A percentile compares a stretch with the other conserved stretches of the same genome.
These are phyloP conservation scores for Linum tenue DNA, from an alignment of 345 rosid genomes.

Conservation along the genomic window DNA sequence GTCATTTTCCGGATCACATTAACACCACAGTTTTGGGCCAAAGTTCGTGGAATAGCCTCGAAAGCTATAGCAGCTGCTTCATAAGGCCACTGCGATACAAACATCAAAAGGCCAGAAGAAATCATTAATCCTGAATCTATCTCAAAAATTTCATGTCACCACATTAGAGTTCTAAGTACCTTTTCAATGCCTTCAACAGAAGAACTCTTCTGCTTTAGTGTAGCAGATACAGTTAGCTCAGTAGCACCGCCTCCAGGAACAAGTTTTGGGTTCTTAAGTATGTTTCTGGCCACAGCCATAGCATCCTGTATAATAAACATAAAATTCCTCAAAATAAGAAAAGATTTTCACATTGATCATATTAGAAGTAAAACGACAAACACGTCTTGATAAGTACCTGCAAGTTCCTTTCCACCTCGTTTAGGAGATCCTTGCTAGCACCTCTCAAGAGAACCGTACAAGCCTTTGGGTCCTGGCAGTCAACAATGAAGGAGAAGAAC, in stretches of 20 bases:
- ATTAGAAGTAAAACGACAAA: background rate
- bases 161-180: conserved; percentile 27
- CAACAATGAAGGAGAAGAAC: conserved; percentile 78
- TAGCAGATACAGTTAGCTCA: conserved; percentile 85
- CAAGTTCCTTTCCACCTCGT: conserved; percentile 94
- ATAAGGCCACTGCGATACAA: conserved; percentile 74
- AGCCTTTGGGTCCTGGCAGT: conserved; percentile 92
- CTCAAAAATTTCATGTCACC: background rate
- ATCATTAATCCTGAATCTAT: background rate
- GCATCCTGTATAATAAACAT: conserved; percentile 53
- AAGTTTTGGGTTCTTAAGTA: conserved; percentile 87
- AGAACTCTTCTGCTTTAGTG: conserved; percentile 85
- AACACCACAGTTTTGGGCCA: conserved; percentile 78
- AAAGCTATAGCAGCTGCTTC: conserved; percentile 98
- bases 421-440: conserved; percentile 95
- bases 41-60: conserved; percentile 87
- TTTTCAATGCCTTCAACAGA: conserved; percentile 87
- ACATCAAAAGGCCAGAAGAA: conserved; percentile 1
- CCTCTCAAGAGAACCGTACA: conserved; percentile 91
- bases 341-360: background rate
- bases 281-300: conserved; percentile 92
- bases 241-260: conserved; percentile 96
- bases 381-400: conserved; percentile 38
- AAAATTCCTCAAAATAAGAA: too few species aligned
- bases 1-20: conserved; percentile 81